Evolutionary conservation across 495 filamentous ascomycete species (phyloP), one percentile per base, ranked within the genome.

Genomic region (Xylaria cubensis): DNA sequence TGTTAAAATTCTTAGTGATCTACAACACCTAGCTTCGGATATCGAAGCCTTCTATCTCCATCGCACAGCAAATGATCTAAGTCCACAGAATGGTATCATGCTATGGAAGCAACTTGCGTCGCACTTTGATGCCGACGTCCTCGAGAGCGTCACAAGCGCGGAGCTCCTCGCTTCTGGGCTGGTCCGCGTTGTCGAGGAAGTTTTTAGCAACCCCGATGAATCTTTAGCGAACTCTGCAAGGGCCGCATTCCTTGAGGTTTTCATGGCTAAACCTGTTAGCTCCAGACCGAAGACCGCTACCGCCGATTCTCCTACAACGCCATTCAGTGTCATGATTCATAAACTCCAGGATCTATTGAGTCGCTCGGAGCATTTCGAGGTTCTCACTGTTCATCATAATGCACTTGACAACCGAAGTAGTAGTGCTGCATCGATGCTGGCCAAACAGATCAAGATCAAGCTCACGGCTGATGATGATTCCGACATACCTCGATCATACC

Each of bases 271-370:
- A 34, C 84, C 88, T 24, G 87, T 86, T 48, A 90, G 88, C 64
- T 88, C 89, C 21, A 88, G 86, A 67, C 83, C 89, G 3, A 89
- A 87, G 78, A 90, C 88, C 24, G 87, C 90, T 26, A 90, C 86
- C 39, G 87, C 88, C 15, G 84, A 87, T 46, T 89, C 88, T 32
- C 88, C 91, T 0, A 87, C 90, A 2, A 97, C 96, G 0, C 92
- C 94, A 17, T 96, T 98, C 81, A 95, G 95, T 79, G 88, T 97
- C 50, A 83, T 99, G 74, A 91, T 97, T 58, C 92, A 94, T 71
- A 99, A 99, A 81, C 84, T 98, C 44, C 97, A 99, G 80, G 96
- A 98, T 84, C 84, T 98, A 46, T 87, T 98, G 19, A 98, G 97
- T 82, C 89, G 97, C 68, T 95, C 95, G 36, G 97, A 99, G 79